Percentiles rank a stretch among this genome's conserved stretches.
These are phyloP conservation scores for Astraeus odoratus DNA, from an alignment of 768 basidiomycete species.

Conservation along the genomic window DNA sequence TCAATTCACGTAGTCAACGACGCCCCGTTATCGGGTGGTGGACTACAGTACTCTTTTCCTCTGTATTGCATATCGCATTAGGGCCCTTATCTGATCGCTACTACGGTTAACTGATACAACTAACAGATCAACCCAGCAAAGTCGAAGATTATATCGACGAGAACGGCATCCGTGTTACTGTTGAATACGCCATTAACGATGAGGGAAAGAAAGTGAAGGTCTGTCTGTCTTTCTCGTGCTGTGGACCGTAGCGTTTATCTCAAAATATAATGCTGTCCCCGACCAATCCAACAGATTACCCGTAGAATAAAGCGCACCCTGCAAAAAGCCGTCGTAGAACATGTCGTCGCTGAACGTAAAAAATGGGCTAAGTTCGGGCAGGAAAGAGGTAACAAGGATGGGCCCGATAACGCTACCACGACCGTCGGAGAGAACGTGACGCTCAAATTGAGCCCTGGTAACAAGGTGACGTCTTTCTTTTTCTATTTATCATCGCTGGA, in stretches of 20 bases:
- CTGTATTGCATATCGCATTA: not conserved
- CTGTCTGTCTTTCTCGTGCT: not conserved
- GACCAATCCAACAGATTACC: conserved; percentile 53
- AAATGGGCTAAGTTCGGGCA: conserved; percentile 91
- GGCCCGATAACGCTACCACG: conserved; percentile 90
- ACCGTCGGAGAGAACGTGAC: conserved; percentile 76
- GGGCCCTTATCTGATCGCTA: not conserved
- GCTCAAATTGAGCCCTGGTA: conserved; percentile 56
- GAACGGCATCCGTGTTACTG: conserved; percentile 79
- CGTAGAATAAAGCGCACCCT: conserved; percentile 80
- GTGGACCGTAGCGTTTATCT: not conserved
- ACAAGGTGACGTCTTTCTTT: conserved; percentile 39
- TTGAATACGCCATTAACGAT: conserved; percentile 82
- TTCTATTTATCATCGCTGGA: too few relatives aligned
- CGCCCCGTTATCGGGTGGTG: too few relatives aligned
- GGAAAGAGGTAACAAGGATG: conserved; percentile 80
- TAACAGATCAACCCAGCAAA: conserved; percentile 41
- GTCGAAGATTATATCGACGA: conserved; percentile 72
- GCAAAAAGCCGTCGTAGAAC: conserved; percentile 90
- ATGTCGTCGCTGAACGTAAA: conserved; percentile 88
- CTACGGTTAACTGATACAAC: conserved; percentile 1
- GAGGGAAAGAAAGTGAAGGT: conserved; percentile 96
- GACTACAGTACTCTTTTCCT: too few relatives aligned
- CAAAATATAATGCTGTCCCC: not conserved
- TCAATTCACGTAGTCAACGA: too few relatives aligned